Evolutionary conservation across 331 rosid species (phyloP), one percentile per base, ranked within the genome.

Genomic region (Saraca asoca): DNA sequence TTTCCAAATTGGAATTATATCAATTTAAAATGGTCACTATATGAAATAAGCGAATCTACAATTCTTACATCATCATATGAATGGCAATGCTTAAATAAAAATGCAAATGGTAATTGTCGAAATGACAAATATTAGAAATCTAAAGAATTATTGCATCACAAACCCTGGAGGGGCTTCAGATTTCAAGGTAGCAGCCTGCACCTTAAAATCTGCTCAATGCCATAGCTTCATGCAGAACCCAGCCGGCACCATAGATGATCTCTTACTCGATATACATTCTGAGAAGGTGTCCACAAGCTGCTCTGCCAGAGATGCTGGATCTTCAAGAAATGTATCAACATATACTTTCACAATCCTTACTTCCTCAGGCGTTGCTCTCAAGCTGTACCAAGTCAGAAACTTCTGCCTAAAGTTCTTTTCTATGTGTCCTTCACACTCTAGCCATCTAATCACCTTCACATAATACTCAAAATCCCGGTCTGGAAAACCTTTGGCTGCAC

Each of bases 171-270:
- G 51, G 64, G 74, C 52, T 65, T 64, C 60, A 59, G 72, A 24
- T 66, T 44, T 63, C n/a, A 44, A 14, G 66, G 63, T 64, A 51
- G 68, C 15, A 65, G 62, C 72, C 33, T 73, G 71, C 64, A 51
- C 81, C 52, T 49, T 61, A 6, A 62, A 72, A 48, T 37, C 18
- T 9, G 65, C 38, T 84, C 82, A 93, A 79, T 93, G 98, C 96
- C 95, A 93, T 66, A 93, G 91, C 86, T 88, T 90, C 97, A 88
- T 78, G 82, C 98, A 94, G 80, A 94, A 86, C 55, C 97, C 97
- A 10, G 84, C 73, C 0, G 95, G 90, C 68, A 87, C 97, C 60
- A 64, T 75, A 24, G 95, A 73, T 3, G 82, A 69, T 82, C 80
- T 81, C 70, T 77, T 86, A 86, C 95, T 76, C 5, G 96, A 86